Evolutionary conservation across 2,329 filamentous ascomycete genomes (phyloP), one percentile per base, ranked within the genome.

Genomic region (Neopestalotiopsis sp.): DNA sequence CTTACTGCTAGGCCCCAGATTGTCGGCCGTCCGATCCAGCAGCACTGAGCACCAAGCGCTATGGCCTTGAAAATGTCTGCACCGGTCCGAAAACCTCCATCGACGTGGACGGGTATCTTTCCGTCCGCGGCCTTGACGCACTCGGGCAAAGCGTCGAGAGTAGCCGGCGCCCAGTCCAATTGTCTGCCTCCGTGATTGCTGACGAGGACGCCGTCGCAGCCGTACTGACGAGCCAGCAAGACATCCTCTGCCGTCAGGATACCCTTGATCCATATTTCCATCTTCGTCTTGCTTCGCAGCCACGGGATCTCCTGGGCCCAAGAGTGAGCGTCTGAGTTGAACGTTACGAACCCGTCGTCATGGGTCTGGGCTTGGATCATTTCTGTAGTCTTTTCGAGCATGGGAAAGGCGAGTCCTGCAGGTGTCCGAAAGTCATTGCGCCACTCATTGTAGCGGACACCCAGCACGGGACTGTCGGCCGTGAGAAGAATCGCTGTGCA

Each of bases 241-340:
- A 80, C 81, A 58, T 85, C 83, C n/a, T 82, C 80, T 3, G 80
- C 78, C 12, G 45, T 57, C 24, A 57, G 32, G 42, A 66, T 34
- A 9, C 64, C 64, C 20, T 66, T 66, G 52, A 83, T 78, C 81
- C 82, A 84, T 61, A 85, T 85, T 67, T 85, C 79, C 79, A 88
- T 80, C 60, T 79, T 80, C 0, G 84, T 86, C n/a, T 82, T 76
- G 14, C 78, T 76, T 24, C 83, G 77, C 49, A 89, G 74, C 85
- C 85, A 89, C 0, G 82, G 79, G 40, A 89, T 84, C 13, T 85
- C 83, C 1, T 78, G 75, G 12, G 82, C 84, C 86, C 86, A 89
- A 56, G 75, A 78, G 70, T 79, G 77, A 4, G 71, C 67, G 63
- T 75, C 75, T 1, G 73, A 74, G 64, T 76, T 78, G 59, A 77